Evolutionary conservation across 2,329 filamentous ascomycete genomes (phyloP), one percentile per base, ranked within the genome.

Genomic region (Chaetomium strumarium): DNA sequence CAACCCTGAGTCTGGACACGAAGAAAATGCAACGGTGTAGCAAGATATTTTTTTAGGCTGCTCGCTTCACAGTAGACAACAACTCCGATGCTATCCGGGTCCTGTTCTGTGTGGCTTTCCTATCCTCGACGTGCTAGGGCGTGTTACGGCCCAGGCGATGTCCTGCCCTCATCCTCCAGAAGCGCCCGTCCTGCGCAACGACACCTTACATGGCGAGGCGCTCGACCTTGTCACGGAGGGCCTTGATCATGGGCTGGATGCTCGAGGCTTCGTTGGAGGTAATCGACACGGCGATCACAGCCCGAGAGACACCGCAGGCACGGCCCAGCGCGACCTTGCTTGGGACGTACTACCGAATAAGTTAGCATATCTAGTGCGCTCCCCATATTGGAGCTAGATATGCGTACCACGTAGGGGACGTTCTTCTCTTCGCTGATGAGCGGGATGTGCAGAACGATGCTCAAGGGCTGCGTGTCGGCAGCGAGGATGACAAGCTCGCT

Each of bases 221-320:
- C 80, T 97, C 92, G 51, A 97, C 88, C 83, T 96, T 95, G 74
- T 95, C 88, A 79, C 92, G 95, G 67, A 96, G 78, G 60, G 84
- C 79, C 64, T 87, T 81, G 72, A 97, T 96, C 78, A 95, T 90
- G 66, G 82, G 81, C 71, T 85, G 88, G 55, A 97, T 78, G 72
- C 96, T 91, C 66, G 83, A 88, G 37, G 86, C 86, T 74, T 95
- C 90, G 79, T 95, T 95, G 72, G 86, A 90, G 62, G 90, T 96
- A 73, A 97, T 95, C 66, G 80, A 85, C 57, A 83, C 85, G 38
- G 89, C 86, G 64, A 97, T 96, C 56, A 97, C 91, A 51, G 90
- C 79, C 54, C 92, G 81, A 67, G 81, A 86, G 57, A 96, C 92
- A 78, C 92, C 92, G 68, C 88, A 93, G 45, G 92, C 91, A 61